phyloP scores from a whole-genome alignment of 2,329 filamentous ascomycete species.

The Dactylellina haptotyla region DNA sequence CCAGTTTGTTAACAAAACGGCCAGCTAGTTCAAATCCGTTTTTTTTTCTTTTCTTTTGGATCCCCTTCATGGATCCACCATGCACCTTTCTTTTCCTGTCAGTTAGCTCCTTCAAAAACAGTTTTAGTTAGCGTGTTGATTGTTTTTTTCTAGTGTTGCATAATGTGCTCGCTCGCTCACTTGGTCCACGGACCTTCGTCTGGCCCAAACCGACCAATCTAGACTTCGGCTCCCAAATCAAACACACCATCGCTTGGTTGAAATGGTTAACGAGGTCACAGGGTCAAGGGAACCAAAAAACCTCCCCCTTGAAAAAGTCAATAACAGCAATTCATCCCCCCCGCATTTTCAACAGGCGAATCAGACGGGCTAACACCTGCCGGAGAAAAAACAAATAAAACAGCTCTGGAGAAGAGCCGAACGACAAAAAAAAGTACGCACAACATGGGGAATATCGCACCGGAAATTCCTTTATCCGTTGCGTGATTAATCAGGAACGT shows the following conservation, averaged over 20 bases:
- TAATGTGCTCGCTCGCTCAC: slow-evolving; percentile 9
- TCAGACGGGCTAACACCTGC: slow-evolving; percentile 4
- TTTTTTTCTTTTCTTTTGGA: not conserved
- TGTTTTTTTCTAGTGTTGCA: slow-evolving; percentile 26
- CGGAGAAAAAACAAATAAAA: not conserved
- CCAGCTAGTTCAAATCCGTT: not conserved
- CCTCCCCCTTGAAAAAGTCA: not conserved
- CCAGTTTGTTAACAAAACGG: not conserved
- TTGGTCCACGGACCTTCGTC: slow-evolving; percentile 21
- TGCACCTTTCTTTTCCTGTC: not conserved
- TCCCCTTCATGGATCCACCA: not conserved
- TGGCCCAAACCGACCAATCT: slow-evolving; percentile 31
- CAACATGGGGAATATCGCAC: not conserved
- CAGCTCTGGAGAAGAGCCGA: too few relatives aligned
- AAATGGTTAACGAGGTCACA: slow-evolving; percentile 32
- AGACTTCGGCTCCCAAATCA: slow-evolving; percentile 10
- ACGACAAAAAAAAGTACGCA: not conserved
- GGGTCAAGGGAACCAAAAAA: slow-evolving; percentile 12
- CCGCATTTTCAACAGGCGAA: slow-evolving; percentile 37
- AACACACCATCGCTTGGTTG: slow-evolving; percentile 23
- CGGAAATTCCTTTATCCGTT: slow-evolving; percentile 52
- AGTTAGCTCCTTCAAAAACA: not conserved
- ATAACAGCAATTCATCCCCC: slow-evolving; percentile 13
- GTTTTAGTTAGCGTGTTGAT: slow-evolving; percentile 33
- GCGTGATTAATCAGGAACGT: slow-evolving; percentile 37